phyloP scores from a whole-genome alignment of 257 asterid species.

The Solanum sejunctum region DNA sequence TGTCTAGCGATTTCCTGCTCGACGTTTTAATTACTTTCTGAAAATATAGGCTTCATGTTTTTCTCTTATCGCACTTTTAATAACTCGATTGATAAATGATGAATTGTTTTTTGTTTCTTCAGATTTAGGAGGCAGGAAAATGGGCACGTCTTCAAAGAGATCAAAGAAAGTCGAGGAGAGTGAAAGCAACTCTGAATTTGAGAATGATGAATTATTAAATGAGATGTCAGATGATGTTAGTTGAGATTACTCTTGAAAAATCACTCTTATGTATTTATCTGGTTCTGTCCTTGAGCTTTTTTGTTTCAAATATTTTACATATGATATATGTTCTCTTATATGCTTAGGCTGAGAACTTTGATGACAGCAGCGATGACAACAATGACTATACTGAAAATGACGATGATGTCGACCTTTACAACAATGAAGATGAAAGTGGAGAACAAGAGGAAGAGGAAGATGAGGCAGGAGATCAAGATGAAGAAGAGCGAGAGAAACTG shows the following conservation, averaged over 20 bases:
- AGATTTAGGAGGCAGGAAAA: constrained; percentile 1
- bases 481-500: background rate
- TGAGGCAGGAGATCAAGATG: constrained; percentile 10
- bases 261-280: background rate
- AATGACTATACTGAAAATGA: constrained; percentile 5
- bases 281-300: background rate
- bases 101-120: background rate
- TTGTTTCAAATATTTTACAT: background rate
- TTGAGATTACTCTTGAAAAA: background rate
- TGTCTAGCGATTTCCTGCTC: background rate
- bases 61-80: background rate
- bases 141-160: constrained; percentile 24
- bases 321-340: background rate
- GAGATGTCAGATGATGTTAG: constrained; percentile 23
- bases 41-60: background rate
- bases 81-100: background rate
- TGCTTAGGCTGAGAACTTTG: constrained; percentile 5
- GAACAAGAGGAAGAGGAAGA: constrained; percentile 20
- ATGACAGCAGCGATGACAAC: constrained; percentile 3
- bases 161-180: constrained; percentile 15
- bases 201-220: constrained; percentile 16
- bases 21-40: background rate
- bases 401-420: constrained; percentile 2
- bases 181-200: constrained; percentile 38
- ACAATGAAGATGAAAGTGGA: constrained; percentile 1